These are phyloP conservation scores for Saccharomyces eubayanus DNA, from an alignment of 805 yeast genomes.

Conservation along the genomic window DNA sequence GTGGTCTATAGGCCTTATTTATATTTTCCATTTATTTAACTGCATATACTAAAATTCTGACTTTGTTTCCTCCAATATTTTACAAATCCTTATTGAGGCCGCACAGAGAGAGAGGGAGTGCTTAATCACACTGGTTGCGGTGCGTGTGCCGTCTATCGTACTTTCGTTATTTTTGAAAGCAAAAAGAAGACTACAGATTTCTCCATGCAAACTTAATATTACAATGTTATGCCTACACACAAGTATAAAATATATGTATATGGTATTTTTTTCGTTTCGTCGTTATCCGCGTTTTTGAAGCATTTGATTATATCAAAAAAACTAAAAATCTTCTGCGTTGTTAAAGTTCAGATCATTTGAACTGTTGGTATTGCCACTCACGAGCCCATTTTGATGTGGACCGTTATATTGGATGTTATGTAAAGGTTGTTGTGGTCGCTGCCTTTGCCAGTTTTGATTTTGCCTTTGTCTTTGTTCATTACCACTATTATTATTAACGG, in stretches of 20 bases:
- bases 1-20: background rate
- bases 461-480: background rate
- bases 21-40: background rate
- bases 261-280: background rate
- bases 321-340: background rate
- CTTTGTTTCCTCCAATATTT: background rate
- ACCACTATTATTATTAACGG: background rate
- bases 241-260: background rate
- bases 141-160: background rate
- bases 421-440: constrained; percentile 7
- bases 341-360: background rate
- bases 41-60: background rate
- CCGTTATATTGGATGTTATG: background rate
- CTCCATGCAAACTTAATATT: background rate
- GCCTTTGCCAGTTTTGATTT: constrained; percentile 5
- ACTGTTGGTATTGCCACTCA: background rate
- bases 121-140: background rate
- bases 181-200: background rate
- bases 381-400: background rate
- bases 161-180: background rate
- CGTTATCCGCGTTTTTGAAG: background rate
- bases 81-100: background rate
- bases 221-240: background rate
- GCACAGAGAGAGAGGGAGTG: background rate
- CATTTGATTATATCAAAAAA: background rate